These are phyloP conservation scores for Aspergillus hortae DNA, from an alignment of 2,329 filamentous ascomycete species.

Conservation along the genomic window DNA sequence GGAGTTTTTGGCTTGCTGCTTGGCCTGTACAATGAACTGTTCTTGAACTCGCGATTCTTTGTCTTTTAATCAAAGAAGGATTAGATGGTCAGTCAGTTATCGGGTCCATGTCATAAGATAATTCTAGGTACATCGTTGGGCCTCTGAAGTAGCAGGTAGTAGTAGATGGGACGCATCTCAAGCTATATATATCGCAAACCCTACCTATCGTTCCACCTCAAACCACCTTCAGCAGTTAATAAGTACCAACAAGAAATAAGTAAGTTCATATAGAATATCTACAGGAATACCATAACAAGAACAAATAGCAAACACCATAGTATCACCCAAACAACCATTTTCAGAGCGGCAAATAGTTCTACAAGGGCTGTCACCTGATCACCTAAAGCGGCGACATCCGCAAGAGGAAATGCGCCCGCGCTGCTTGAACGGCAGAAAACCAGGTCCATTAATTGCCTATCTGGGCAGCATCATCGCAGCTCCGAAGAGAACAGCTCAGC, in stretches of 20 bases:
- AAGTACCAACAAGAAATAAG: too few species aligned
- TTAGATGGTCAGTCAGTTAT: too few species aligned
- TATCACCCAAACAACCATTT: not conserved
- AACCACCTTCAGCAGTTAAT: not conserved
- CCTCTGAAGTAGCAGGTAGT: too few species aligned
- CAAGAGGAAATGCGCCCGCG: not conserved
- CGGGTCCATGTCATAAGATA: too few species aligned
- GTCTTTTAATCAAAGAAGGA: not conserved
- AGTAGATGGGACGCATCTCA: too few species aligned
- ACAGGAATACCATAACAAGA: too few species aligned
- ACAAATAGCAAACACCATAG: too few species aligned
- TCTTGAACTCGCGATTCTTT: not conserved
- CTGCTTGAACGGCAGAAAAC: not conserved
- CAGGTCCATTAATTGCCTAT: not conserved
- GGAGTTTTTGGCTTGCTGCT: constrained; percentile 14
- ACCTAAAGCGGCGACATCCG: not conserved
- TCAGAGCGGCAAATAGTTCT: not conserved
- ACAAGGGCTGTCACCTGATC: not conserved
- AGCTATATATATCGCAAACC: not conserved
- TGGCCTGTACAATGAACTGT: constrained; percentile 8
- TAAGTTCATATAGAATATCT: too few species aligned
- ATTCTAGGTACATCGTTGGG: too few species aligned
- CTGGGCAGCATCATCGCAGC: constrained; percentile 1
- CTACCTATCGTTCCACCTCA: not conserved
- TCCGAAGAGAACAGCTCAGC: constrained; percentile 17